Evolutionary conservation across 2,329 filamentous ascomycete genomes (phyloP).

Genomic region (Lasiodiplodia hormozganensis): DNA sequence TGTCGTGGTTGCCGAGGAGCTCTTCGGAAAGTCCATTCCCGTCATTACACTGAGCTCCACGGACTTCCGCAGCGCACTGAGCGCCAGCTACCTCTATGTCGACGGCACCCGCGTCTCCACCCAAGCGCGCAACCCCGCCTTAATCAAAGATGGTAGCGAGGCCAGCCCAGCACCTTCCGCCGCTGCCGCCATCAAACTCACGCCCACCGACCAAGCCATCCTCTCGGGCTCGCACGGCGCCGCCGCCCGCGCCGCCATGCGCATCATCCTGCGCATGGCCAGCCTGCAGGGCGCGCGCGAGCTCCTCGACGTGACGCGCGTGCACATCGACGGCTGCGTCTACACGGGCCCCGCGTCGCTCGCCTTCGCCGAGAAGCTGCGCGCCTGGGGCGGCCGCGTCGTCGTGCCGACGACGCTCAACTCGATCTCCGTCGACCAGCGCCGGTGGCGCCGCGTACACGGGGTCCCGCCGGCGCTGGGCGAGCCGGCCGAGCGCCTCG

Average conservation of each 20-base stretch:
- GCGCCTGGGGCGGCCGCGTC: background rate
- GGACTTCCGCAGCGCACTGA: constrained; percentile 4
- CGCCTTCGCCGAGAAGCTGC: background rate
- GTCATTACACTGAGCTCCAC: constrained; percentile 41
- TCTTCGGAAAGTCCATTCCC: constrained; percentile 52
- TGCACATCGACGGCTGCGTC: constrained; percentile 52
- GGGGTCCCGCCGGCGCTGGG: constrained; percentile 41
- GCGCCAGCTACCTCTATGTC: constrained; percentile 17
- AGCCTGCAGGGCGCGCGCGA: constrained; percentile 41
- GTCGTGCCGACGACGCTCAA: constrained; percentile 44
- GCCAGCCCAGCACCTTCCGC: background rate
- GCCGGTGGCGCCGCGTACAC: constrained; percentile 47
- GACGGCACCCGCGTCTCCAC: background rate
- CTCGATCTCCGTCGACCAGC: constrained; percentile 53
- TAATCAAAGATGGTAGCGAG: background rate
- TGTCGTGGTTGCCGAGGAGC: constrained; percentile 51
- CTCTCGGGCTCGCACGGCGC: constrained; percentile 34
- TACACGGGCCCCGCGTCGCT: constrained; percentile 40
- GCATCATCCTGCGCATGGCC: constrained; percentile 49
- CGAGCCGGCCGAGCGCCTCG: constrained; percentile 44
- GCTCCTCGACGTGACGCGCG: constrained; percentile 50
- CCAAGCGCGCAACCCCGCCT: background rate
- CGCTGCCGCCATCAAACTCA: constrained; percentile 30
- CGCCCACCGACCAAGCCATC: constrained; percentile 34
- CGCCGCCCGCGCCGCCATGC: constrained; percentile 47